phyloP scores from a whole-genome alignment of 768 basidiomycete genomes.

The Tulasnella sp. region DNA sequence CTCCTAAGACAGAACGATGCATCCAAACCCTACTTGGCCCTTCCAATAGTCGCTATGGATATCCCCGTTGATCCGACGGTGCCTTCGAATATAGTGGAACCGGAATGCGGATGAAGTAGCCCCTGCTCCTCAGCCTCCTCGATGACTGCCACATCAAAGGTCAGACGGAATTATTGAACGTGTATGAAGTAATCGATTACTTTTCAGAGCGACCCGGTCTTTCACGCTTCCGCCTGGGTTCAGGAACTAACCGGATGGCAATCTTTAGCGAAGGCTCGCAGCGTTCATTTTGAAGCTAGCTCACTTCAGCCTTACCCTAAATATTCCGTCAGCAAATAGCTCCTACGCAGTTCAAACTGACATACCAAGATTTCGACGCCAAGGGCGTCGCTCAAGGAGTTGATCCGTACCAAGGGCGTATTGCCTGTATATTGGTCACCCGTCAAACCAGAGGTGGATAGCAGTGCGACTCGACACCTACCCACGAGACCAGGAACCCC shows the following conservation, averaged over 20 bases:
- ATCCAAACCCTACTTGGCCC: conserved; percentile 64
- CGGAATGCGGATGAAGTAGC: conserved; percentile 79
- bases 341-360: conserved; percentile 3
- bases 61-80: conserved; percentile 97
- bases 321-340: background rate
- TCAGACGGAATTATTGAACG: background rate
- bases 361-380: conserved; percentile 85
- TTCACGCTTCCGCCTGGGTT: conserved; percentile 99
- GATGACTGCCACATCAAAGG: conserved; percentile 64
- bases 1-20: conserved; percentile 10
- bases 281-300: conserved; percentile 29
- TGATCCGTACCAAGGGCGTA: conserved; percentile 89
- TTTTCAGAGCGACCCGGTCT: conserved; percentile 92
- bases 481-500: conserved; percentile 32
- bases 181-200: conserved; percentile 50
- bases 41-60: conserved; percentile 90
- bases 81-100: conserved; percentile 94
- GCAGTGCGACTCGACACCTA: background rate
- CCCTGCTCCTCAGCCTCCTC: conserved; percentile 88
- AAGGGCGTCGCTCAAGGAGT: conserved; percentile 85
- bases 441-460: background rate
- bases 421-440: conserved; percentile 61
- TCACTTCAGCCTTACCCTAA: conserved; percentile 87
- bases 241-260: conserved; percentile 62
- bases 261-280: background rate